Evolutionary conservation across 768 basidiomycete genomes (phyloP).

Genomic region (Suillus sp.): DNA sequence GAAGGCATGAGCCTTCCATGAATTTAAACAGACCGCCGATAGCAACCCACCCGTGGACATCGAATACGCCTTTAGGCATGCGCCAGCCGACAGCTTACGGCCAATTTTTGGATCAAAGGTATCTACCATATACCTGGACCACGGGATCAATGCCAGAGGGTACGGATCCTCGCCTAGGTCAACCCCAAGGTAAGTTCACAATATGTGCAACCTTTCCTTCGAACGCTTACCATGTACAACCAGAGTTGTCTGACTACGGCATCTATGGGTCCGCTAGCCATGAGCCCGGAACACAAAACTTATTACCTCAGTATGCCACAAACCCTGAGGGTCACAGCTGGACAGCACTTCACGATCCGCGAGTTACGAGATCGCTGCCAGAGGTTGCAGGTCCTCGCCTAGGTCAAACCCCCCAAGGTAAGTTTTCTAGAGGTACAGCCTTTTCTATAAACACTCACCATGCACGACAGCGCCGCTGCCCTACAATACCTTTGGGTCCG

Average conservation of each 20-base stretch:
- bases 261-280: background rate
- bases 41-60: background rate
- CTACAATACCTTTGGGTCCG: too few relatives aligned
- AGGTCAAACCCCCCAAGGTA: too few relatives aligned
- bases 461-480: too few relatives aligned
- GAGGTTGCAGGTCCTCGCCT: too few relatives aligned
- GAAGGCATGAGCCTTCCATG: background rate
- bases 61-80: background rate
- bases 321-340: background rate
- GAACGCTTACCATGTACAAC: background rate
- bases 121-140: background rate
- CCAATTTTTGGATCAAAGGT: background rate
- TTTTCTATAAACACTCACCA: too few relatives aligned
- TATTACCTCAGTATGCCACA: background rate
- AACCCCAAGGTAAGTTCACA: background rate
- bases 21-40: background rate
- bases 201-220: background rate
- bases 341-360: too few relatives aligned
- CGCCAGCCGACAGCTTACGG: background rate
- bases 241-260: background rate
- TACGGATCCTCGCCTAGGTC: background rate
- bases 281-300: background rate
- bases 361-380: too few relatives aligned
- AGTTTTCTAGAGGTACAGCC: too few relatives aligned
- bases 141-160: background rate